These are phyloP conservation scores for Grosmannia serpens DNA, from an alignment of 2,329 filamentous ascomycete genomes.

Conservation along the genomic window DNA sequence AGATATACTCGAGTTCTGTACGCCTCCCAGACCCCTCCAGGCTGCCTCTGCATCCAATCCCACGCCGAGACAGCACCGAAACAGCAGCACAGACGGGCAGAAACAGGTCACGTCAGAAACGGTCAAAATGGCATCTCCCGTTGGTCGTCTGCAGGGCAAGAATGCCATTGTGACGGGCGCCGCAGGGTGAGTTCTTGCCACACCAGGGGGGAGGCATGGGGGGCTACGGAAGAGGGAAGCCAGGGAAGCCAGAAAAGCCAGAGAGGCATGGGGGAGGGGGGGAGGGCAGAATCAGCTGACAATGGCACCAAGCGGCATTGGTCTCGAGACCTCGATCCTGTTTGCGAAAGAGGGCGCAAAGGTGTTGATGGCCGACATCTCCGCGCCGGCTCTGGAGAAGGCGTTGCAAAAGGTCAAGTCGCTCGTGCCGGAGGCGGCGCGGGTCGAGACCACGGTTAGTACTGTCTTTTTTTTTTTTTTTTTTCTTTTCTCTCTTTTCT, in stretches of 20 bases:
- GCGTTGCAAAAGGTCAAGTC: slow-evolving; percentile 65
- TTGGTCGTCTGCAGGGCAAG: slow-evolving; percentile 41
- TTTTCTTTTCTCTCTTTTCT: background rate
- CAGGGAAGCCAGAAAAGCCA: too few relatives aligned
- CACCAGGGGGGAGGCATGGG: background rate
- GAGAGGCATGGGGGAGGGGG: background rate
- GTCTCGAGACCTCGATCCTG: slow-evolving; percentile 81
- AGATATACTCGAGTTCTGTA: too few relatives aligned
- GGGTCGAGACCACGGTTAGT: slow-evolving; percentile 47
- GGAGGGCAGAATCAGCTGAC: background rate
- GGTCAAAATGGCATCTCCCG: slow-evolving; percentile 18
- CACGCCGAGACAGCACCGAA: background rate
- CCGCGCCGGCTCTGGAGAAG: slow-evolving; percentile 63
- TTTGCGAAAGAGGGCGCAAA: slow-evolving; percentile 82
- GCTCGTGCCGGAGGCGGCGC: slow-evolving; percentile 49
- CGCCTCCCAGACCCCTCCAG: too few relatives aligned
- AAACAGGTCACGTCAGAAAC: background rate
- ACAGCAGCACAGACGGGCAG: background rate
- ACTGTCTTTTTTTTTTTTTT: too few relatives aligned
- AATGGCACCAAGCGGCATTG: slow-evolving; percentile 58
- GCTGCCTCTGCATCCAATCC: too few relatives aligned
- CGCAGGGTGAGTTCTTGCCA: slow-evolving; percentile 54
- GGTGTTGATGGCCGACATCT: slow-evolving; percentile 79
- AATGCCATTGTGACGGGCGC: slow-evolving; percentile 70
- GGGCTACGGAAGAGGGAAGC: background rate